A percentile compares a stretch with the other conserved stretches of the same genome.
Evolutionary conservation across 2,329 filamentous ascomycete species (phyloP).

Genomic region (Pyrenochaeta sp.): DNA sequence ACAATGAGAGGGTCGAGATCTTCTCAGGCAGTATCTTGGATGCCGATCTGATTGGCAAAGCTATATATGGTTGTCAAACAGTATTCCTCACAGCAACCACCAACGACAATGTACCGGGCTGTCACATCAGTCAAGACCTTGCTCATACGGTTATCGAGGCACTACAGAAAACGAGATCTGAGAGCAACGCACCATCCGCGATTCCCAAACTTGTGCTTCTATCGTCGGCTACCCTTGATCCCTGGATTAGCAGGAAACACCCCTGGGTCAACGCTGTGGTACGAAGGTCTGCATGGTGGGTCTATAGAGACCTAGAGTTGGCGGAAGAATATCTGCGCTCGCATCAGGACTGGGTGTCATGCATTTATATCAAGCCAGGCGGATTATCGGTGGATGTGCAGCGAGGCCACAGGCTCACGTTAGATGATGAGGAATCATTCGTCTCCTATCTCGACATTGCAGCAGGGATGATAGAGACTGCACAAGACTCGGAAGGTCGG

Average conservation of each 20-base stretch:
- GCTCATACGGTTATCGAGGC: constrained; percentile 46
- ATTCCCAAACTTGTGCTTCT: constrained; percentile 54
- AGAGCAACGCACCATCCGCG: background rate
- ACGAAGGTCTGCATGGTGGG: constrained; percentile 39
- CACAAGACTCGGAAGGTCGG: constrained; percentile 31
- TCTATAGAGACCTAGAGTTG: constrained; percentile 48
- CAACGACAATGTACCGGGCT: constrained; percentile 56
- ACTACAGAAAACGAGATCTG: constrained; percentile 38
- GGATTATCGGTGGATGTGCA: constrained; percentile 45
- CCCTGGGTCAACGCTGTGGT: constrained; percentile 41
- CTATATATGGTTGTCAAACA: constrained; percentile 44
- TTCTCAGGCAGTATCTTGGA: constrained; percentile 55
- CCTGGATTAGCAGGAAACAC: constrained; percentile 41
- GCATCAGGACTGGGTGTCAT: constrained; percentile 47
- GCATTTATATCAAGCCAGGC: constrained; percentile 54
- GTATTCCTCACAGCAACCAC: constrained; percentile 52
- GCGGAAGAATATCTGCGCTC: constrained; percentile 49
- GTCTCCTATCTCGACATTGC: constrained; percentile 55
- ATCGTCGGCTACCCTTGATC: constrained; percentile 52
- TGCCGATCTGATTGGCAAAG: constrained; percentile 46
- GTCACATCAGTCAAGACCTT: constrained; percentile 47
- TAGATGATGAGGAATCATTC: constrained; percentile 47
- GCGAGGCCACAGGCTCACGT: constrained; percentile 52
- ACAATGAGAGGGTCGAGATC: constrained; percentile 46
- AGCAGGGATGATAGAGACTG: constrained; percentile 58